Conservation (phyloP, 2,329 filamentous ascomycete species). For the Paramyrothecium sp. region DNA sequence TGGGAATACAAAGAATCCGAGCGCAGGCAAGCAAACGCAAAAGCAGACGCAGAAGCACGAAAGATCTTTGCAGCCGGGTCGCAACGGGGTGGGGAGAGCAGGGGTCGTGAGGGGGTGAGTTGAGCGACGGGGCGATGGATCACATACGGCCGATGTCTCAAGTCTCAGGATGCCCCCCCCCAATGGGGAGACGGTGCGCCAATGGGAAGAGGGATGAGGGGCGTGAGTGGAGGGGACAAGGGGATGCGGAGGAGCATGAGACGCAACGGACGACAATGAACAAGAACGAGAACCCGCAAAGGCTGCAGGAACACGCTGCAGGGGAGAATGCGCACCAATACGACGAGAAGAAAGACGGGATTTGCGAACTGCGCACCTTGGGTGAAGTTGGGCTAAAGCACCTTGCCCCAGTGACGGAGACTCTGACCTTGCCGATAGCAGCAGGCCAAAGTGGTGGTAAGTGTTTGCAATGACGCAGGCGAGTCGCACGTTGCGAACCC, state of each 20-base stretch:
- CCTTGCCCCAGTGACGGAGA: too few relatives aligned
- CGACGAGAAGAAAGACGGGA: too few relatives aligned
- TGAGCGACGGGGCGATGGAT: not conserved
- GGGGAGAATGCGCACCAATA: not conserved
- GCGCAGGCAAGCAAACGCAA: not conserved
- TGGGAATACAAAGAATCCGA: not conserved
- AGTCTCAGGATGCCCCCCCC: not conserved
- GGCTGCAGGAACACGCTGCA: not conserved
- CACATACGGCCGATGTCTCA: slow-evolving; percentile 1
- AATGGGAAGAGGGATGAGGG: not conserved
- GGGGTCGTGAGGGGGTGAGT: not conserved
- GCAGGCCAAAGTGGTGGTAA: not conserved
- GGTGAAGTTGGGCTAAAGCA: too few relatives aligned
- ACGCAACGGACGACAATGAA: not conserved
- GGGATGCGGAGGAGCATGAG: not conserved
- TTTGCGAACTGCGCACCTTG: too few relatives aligned
- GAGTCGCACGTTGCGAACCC: not conserved
- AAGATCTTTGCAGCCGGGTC: not conserved
- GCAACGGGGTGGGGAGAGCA: not conserved
- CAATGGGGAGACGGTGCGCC: not conserved
- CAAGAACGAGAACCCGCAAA: not conserved
- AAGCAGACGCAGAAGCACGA: not conserved
- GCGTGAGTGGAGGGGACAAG: not conserved
- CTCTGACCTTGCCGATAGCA: too few relatives aligned
- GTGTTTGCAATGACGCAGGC: not conserved